phyloP scores from a whole-genome alignment of 2,329 filamentous ascomycete genomes.

The Aureobasidium pullulans region DNA sequence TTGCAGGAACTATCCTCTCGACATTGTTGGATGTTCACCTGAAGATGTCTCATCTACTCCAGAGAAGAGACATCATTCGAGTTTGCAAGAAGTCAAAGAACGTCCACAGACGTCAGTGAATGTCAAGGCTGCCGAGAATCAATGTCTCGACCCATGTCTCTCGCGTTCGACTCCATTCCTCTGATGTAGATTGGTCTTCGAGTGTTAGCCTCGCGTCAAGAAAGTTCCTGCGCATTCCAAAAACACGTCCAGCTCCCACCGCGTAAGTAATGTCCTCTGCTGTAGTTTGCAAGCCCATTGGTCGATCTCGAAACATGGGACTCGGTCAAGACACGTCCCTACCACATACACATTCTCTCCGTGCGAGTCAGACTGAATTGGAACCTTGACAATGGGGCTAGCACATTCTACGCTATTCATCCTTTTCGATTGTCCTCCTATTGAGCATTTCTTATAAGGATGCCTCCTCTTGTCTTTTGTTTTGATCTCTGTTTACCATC shows the following conservation, averaged over 20 bases:
- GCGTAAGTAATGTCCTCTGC: background rate
- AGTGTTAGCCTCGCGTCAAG: background rate
- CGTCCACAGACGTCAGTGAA: background rate
- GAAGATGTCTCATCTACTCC: background rate
- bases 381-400: conserved; percentile 10
- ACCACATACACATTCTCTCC: background rate
- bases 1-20: background rate
- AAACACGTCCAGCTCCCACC: background rate
- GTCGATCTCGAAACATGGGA: background rate
- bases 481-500: background rate
- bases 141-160: background rate
- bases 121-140: background rate
- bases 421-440: background rate
- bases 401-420: background rate
- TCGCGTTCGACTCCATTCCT: background rate
- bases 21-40: background rate
- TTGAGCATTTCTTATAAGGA: conserved; percentile 2
- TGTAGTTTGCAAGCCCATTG: background rate
- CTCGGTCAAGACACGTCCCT: background rate
- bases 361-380: background rate
- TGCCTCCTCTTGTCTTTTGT: background rate
- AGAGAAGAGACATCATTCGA: background rate
- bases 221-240: background rate
- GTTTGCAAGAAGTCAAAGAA: background rate
- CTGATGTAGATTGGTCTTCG: background rate